Evolutionary conservation across 192 early-diverging fungal genomes (phyloP).

Genomic region (Chytriomyces sp.): DNA sequence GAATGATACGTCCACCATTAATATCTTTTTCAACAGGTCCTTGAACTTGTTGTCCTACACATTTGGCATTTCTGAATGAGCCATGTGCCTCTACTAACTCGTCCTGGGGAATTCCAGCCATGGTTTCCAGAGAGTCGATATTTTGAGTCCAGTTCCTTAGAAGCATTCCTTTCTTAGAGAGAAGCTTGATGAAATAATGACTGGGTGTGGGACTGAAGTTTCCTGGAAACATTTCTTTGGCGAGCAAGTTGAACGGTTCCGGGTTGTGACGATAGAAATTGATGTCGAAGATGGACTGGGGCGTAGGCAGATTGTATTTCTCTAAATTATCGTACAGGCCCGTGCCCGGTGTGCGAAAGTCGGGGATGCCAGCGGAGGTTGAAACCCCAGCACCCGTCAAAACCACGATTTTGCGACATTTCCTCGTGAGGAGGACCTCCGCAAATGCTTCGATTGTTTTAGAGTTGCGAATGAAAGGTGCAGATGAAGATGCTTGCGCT

Average conservation of each 20-base stretch:
- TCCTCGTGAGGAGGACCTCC: conserved; percentile 41
- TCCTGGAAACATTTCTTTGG: conserved; percentile 87
- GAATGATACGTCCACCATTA: conserved; percentile 38
- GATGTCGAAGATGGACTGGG: conserved; percentile 92
- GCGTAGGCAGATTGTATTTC: conserved; percentile 82
- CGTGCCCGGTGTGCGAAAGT: conserved; percentile 87
- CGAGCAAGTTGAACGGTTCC: conserved; percentile 85
- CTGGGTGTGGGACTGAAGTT: conserved; percentile 72
- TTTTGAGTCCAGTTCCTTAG: conserved; percentile 92
- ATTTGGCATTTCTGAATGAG: conserved; percentile 79
- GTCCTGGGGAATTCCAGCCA: conserved; percentile 70
- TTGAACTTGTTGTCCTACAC: conserved; percentile 57
- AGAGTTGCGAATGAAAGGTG: no score
- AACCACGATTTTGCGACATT: conserved; percentile 65
- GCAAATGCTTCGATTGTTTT: conserved; percentile 43
- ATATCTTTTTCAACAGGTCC: conserved; percentile 15
- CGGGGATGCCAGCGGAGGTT: conserved; percentile 72
- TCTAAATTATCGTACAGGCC: conserved; percentile 89
- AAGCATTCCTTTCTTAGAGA: conserved; percentile 72
- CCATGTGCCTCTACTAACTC: conserved; percentile 93
- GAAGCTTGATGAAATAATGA: conserved; percentile 84
- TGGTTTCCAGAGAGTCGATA: conserved; percentile 91
- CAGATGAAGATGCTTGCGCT: no score
- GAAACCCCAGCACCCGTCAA: conserved; percentile 83
- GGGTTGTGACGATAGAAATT: conserved; percentile 73